These are phyloP conservation scores for Kazachstania psychrophila DNA, from an alignment of 805 yeast species.

Conservation along the genomic window DNA sequence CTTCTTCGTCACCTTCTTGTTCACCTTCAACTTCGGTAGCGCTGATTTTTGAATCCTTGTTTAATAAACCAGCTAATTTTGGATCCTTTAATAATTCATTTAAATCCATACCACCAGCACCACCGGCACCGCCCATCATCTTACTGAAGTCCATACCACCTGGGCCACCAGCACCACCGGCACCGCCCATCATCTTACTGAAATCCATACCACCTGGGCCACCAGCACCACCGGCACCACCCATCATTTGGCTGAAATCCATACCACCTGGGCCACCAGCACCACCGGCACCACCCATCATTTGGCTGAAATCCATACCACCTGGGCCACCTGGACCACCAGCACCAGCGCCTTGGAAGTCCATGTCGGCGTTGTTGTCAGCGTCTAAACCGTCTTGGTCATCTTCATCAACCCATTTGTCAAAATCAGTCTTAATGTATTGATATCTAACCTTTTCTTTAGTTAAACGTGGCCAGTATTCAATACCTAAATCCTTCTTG, in stretches of 20 bases:
- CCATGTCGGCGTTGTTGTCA: conserved; percentile 28
- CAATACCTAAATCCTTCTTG: conserved; percentile 62
- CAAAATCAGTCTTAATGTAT: conserved; percentile 87
- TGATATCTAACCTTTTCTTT: conserved; percentile 75
- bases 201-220: conserved; percentile 7
- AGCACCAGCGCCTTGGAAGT: conserved; percentile 35
- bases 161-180: conserved; percentile 30
- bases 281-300: conserved; percentile 32
- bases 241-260: conserved; percentile 19
- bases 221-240: conserved; percentile 21
- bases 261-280: conserved; percentile 27
- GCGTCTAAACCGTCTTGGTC: conserved; percentile 67
- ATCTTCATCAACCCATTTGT: conserved; percentile 97
- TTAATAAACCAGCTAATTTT: neutral
- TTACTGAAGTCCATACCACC: conserved; percentile 17
- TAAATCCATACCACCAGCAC: conserved; percentile 17
- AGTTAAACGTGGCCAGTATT: conserved; percentile 92
- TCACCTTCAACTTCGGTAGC: conserved; percentile 4
- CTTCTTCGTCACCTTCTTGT: conserved; percentile 5
- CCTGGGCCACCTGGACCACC: conserved; percentile 30
- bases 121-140: conserved; percentile 24
- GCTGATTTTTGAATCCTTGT: neutral
- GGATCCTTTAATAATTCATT: conserved; percentile 10
- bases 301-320: conserved; percentile 21
- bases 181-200: conserved; percentile 27